Base-by-base conservation (phyloP, 371 early-diverging fungal genomes). In the Mortierella sp. region DNA sequence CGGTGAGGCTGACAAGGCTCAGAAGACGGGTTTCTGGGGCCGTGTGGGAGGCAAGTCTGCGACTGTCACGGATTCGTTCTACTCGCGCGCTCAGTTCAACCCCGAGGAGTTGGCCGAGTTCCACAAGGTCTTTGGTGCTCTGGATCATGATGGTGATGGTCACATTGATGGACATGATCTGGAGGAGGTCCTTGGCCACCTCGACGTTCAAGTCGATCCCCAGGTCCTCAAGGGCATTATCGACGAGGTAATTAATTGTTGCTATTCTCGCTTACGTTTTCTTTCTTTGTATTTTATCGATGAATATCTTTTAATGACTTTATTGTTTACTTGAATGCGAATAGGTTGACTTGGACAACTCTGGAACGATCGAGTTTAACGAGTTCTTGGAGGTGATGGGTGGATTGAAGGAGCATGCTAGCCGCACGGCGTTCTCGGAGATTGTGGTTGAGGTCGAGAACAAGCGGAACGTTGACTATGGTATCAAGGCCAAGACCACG, bases 351-450 rank as follows among this genome's bases (percentile, higher is more conserved):
- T 71, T 93, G 71, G 87, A 86, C 43, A 74, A 79, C 52, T 85
- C 77, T 24, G 88, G 89, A 31, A 48, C 86, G 1, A 87, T 95
- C 26, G 95, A 94, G 80, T 95, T 94, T 79, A 90, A 92, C 77
- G 94, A 95, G 85, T 93, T 94, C 85, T 87, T 95, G 71, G 94
- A 93, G 76, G 90, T 94, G 44, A 81, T 92, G 81, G 87, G 87
- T 26, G 87, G 83, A 47, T 76, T 94, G 71, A 92, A 93, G 86
- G 94, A 93, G 48, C 75, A 77, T 37, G 85, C 84, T 29, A 78
- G 68, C 58, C 76, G 86, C 48, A 78, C 84, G 11, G 85, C 77
- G 58, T 87, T 88, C 68, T 78, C 86, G 52, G 80, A 85, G 64
- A 85, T 88, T 29, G 85, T 86, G 7, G 86, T 73, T 37, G 72